Conservation (phyloP, 1,139 yeast species). For the Kodamaea alishanica region DNA sequence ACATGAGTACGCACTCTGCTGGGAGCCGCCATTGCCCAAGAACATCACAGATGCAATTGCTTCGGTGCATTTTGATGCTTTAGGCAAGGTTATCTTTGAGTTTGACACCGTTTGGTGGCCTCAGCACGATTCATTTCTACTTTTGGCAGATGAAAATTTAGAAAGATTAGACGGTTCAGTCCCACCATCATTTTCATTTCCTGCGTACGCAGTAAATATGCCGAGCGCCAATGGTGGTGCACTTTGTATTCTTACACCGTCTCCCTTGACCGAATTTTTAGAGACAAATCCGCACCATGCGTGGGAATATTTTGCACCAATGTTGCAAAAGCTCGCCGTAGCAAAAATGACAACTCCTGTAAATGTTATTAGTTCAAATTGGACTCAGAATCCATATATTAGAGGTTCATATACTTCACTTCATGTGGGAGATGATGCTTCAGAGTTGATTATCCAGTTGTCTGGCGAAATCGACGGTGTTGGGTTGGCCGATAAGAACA, state of each 20-base stretch:
- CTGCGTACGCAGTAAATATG: slow-evolving; percentile 30
- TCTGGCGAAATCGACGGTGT: slow-evolving; percentile 48
- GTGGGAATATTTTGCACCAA: slow-evolving; percentile 39
- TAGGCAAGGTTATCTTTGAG: slow-evolving; percentile 77
- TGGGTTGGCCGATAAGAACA: slow-evolving; percentile 37
- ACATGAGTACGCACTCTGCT: slow-evolving; percentile 44
- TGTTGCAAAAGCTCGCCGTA: slow-evolving; percentile 25
- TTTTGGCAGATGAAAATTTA: slow-evolving; percentile 32
- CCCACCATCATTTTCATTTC: slow-evolving; percentile 31
- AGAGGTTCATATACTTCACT: slow-evolving; percentile 77
- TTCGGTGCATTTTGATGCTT: slow-evolving; percentile 59
- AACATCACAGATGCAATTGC: slow-evolving; percentile 42
- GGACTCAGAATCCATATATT: slow-evolving; percentile 70
- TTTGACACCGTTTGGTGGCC: slow-evolving; percentile 70
- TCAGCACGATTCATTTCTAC: slow-evolving; percentile 48
- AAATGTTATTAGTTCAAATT: slow-evolving; percentile 52
- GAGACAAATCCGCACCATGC: slow-evolving; percentile 37
- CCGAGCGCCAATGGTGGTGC: slow-evolving; percentile 24
- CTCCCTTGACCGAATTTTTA: slow-evolving; percentile 58
- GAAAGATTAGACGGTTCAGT: too few relatives aligned
- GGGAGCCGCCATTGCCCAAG: slow-evolving; percentile 58
- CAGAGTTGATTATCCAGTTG: slow-evolving; percentile 52
- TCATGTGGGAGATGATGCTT: slow-evolving; percentile 63
- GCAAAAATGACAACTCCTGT: slow-evolving; percentile 36
- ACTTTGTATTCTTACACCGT: slow-evolving; percentile 61